phyloP scores from a whole-genome alignment of 129 eudicot species.

The Artemisia annua region DNA sequence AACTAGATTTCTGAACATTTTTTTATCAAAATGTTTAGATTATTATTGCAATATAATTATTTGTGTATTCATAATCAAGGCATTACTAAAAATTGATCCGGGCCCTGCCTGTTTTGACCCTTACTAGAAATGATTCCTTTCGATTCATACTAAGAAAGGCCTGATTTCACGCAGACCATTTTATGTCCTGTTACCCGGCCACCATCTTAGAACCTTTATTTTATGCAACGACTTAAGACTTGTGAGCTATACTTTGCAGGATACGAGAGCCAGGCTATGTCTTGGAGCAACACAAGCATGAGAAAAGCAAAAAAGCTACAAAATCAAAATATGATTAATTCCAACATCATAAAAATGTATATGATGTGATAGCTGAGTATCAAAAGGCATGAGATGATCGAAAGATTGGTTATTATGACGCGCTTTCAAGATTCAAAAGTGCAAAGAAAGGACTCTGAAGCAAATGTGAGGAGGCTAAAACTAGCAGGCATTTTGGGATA shows the following conservation, averaged over 20 bases:
- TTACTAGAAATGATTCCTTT: no score
- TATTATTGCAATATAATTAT: neutral
- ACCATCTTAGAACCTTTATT: neutral
- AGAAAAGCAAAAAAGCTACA: conserved; percentile 58
- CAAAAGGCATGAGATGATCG: conserved; percentile 46
- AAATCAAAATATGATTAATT: conserved; percentile 52
- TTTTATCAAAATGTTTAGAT: neutral
- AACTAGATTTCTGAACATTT: neutral
- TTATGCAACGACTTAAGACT: conserved; percentile 1
- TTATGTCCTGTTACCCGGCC: neutral
- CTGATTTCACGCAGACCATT: neutral
- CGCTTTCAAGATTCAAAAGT: conserved; percentile 79
- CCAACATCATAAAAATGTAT: conserved; percentile 35
- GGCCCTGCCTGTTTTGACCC: no score
- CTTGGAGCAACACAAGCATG: conserved; percentile 69
- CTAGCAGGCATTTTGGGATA: conserved; percentile 89
- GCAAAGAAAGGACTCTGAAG: conserved; percentile 50
- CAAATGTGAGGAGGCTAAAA: conserved; percentile 70
- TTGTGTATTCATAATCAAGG: neutral
- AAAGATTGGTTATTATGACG: conserved; percentile 58
- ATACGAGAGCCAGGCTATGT: conserved; percentile 57
- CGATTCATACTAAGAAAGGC: no score
- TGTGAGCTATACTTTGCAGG: conserved; percentile 39
- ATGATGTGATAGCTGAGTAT: conserved; percentile 44
- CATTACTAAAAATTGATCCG: no score